A percentile compares a stretch with the other conserved stretches of the same genome.
Evolutionary conservation across 352 stramenopile species (phyloP).

Genomic region (Halophytophthora batemanensis): DNA sequence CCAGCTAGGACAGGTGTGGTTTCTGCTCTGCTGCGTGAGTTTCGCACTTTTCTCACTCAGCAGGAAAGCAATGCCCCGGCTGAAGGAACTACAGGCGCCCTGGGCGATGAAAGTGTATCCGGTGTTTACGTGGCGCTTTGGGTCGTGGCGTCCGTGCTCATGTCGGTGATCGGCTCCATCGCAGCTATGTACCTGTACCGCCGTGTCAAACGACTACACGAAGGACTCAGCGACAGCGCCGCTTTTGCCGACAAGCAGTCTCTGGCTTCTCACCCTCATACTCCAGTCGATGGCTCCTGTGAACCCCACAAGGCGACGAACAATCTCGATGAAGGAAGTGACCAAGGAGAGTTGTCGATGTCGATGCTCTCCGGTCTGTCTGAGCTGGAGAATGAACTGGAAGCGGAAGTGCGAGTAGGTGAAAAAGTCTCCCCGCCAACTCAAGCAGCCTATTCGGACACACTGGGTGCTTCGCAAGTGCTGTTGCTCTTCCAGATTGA

Average conservation of each 20-base stretch:
- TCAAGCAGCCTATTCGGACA: conserved; percentile 40
- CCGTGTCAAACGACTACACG: conserved; percentile 9
- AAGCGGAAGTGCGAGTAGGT: conserved; percentile 12
- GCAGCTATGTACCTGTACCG: conserved; percentile 11
- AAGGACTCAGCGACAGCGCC: neutral
- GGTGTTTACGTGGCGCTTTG: conserved; percentile 23
- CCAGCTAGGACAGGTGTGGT: conserved; percentile 28
- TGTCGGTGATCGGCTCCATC: conserved; percentile 19
- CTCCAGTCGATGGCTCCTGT: conserved; percentile 15
- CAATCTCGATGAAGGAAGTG: conserved; percentile 13
- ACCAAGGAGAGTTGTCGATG: too few relatives aligned
- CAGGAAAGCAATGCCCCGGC: neutral
- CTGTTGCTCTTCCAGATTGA: conserved; percentile 53
- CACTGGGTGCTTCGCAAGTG: conserved; percentile 40
- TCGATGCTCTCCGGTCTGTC: conserved; percentile 17
- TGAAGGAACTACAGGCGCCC: too few relatives aligned
- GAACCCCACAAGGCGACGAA: conserved; percentile 5
- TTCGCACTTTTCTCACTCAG: conserved; percentile 6
- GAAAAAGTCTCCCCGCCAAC: conserved; percentile 6
- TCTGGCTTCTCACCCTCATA: conserved; percentile 15
- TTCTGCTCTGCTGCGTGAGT: conserved; percentile 17
- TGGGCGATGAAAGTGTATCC: neutral
- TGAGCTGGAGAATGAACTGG: conserved; percentile 18
- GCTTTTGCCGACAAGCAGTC: conserved; percentile 15
- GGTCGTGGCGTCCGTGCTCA: conserved; percentile 15